Conservation (phyloP, 169 alveolate species). For the Plasmodium knowlesi region DNA sequence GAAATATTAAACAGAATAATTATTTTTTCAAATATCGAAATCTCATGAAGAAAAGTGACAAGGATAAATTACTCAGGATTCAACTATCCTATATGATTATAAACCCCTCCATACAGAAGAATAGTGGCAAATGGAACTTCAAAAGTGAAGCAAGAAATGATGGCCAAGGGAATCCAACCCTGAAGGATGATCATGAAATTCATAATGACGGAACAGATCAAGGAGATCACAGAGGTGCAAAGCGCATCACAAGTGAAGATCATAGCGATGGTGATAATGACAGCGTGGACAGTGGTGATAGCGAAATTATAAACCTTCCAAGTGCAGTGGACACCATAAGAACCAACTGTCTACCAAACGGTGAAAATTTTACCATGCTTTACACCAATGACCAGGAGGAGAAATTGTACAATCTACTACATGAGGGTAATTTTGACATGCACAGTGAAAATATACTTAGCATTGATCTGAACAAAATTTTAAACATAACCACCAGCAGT, state of each 20-base stretch:
- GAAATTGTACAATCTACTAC: neutral
- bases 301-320: neutral
- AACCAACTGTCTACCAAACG: neutral
- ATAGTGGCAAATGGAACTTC: conserved; percentile 71
- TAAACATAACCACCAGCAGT: conserved; percentile 1
- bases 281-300: conserved; percentile 1
- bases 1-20: conserved; percentile 41
- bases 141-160: conserved; percentile 27
- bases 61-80: conserved; percentile 43
- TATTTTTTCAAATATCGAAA: conserved; percentile 23
- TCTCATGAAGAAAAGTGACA: conserved; percentile 68
- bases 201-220: neutral
- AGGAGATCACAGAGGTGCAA: neutral
- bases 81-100: conserved; percentile 70
- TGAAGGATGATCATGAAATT: neutral
- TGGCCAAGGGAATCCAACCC: neutral
- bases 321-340: neutral
- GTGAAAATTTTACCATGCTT: conserved; percentile 8
- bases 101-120: conserved; percentile 67
- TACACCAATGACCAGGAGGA: conserved; percentile 7
- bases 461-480: conserved; percentile 24
- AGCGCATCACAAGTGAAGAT: neutral
- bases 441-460: conserved; percentile 34
- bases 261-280: neutral
- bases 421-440: conserved; percentile 10